These are phyloP conservation scores for Phanerochaete sordida DNA, from an alignment of 768 basidiomycete species.

Conservation along the genomic window DNA sequence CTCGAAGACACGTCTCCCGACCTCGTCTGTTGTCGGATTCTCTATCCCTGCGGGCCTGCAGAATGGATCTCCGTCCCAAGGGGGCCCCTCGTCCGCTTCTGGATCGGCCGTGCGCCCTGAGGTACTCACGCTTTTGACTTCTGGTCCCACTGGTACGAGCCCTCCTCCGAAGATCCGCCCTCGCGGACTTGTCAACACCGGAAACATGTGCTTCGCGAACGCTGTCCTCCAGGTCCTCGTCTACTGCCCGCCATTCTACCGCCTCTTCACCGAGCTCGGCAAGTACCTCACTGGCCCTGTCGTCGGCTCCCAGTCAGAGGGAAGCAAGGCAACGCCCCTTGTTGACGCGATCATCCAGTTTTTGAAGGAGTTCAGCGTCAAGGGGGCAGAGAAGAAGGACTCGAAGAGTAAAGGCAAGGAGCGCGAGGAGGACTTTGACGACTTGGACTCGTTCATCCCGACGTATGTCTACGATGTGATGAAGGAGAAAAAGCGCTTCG, in stretches of 20 bases:
- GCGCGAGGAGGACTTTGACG: slow-evolving; percentile 42
- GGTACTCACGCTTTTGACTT: slow-evolving; percentile 51
- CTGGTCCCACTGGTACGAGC: slow-evolving; percentile 26
- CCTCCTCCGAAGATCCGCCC: slow-evolving; percentile 43
- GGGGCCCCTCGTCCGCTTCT: slow-evolving; percentile 26
- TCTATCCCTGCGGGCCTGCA: slow-evolving; percentile 55
- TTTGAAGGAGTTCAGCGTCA: slow-evolving; percentile 64
- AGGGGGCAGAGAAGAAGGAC: slow-evolving; percentile 17
- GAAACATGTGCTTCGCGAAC: slow-evolving; percentile 98
- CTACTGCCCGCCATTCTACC: slow-evolving; percentile 85
- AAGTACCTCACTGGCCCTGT: slow-evolving; percentile 40
- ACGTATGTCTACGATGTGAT: slow-evolving; percentile 87
- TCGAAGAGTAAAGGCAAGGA: slow-evolving; percentile 42
- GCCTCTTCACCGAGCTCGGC: slow-evolving; percentile 70
- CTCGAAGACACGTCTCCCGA: slow-evolving; percentile 50
- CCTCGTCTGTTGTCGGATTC: slow-evolving; percentile 69
- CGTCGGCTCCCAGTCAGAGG: slow-evolving; percentile 26
- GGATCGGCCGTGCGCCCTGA: slow-evolving; percentile 37
- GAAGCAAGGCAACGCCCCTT: slow-evolving; percentile 44
- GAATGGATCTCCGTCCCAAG: slow-evolving; percentile 18
- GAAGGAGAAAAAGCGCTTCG: slow-evolving; percentile 91
- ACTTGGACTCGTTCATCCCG: slow-evolving; percentile 76
- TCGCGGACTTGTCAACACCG: slow-evolving; percentile 87
- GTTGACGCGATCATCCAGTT: slow-evolving; percentile 71
- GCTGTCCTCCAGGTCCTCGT: slow-evolving; percentile 88